Evolutionary conservation across 192 early-diverging fungal genomes (phyloP).

Genomic region (Coemansia sp.): DNA sequence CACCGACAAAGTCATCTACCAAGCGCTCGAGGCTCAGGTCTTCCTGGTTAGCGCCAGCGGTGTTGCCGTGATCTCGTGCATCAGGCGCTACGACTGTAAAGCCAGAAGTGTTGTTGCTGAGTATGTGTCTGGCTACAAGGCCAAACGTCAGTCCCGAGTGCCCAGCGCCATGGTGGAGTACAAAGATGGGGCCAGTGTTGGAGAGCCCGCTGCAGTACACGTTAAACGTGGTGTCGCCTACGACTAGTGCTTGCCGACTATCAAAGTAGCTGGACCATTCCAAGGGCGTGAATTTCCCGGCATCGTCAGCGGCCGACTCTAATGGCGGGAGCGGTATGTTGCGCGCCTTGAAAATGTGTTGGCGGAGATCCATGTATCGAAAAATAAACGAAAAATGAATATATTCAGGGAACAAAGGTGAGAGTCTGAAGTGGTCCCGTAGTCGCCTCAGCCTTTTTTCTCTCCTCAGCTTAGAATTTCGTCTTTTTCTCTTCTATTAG

Average conservation of each 20-base stretch:
- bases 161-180: constrained; percentile 85
- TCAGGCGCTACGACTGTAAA: constrained; percentile 65
- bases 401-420: neutral
- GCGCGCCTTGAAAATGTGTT: constrained; percentile 53
- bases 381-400: neutral
- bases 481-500: neutral
- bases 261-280: constrained; percentile 65
- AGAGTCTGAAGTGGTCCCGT: neutral
- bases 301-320: constrained; percentile 11
- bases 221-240: constrained; percentile 54
- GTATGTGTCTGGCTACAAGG: constrained; percentile 60
- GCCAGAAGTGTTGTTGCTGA: constrained; percentile 27
- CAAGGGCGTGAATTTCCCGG: constrained; percentile 40
- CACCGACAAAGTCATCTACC: constrained; percentile 60
- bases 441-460: neutral
- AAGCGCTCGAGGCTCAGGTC: constrained; percentile 63
- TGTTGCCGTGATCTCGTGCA: constrained; percentile 73
- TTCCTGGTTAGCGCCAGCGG: constrained; percentile 46
- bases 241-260: constrained; percentile 28
- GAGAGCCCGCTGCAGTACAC: constrained; percentile 35
- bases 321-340: constrained; percentile 36
- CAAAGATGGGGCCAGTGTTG: constrained; percentile 64
- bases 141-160: constrained; percentile 70
- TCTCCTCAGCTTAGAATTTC: neutral
- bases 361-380: constrained; percentile 36